Percentiles rank a stretch among this genome's conserved stretches.
Evolutionary conservation across 176 grass and related monocot genomes (phyloP).

Genomic region (Eragrostis nindensis): DNA sequence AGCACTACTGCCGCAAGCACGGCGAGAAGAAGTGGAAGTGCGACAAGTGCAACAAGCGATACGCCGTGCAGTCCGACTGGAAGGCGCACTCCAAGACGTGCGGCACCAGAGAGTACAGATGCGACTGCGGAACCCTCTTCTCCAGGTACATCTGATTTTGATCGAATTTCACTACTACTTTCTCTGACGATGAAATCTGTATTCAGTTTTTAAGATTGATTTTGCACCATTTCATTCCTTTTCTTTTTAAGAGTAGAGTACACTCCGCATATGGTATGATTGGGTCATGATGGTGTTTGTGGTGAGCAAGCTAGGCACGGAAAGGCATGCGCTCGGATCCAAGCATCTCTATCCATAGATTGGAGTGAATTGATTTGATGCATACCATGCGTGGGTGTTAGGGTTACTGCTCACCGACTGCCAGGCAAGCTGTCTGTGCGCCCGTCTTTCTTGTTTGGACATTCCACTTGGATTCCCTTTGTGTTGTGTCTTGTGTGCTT

Average conservation of each 20-base stretch:
- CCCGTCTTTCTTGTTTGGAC: conserved; percentile 40
- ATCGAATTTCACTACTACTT: background rate
- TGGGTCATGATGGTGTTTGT: conserved; percentile 59
- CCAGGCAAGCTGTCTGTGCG: background rate
- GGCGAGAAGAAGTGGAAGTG: conserved; percentile 99
- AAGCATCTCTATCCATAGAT: too few relatives aligned
- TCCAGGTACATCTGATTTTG: conserved; percentile 51
- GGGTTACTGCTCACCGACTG: conserved; percentile 20
- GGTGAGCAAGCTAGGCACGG: conserved; percentile 6
- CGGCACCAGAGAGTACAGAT: conserved; percentile 82
- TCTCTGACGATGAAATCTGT: too few relatives aligned
- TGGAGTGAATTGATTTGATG: conserved; percentile 28
- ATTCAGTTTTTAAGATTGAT: background rate
- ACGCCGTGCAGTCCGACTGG: conserved; percentile 94
- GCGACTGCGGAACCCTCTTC: conserved; percentile 94
- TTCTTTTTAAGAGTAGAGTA: too few relatives aligned
- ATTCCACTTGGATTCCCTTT: conserved; percentile 40
- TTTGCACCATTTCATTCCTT: too few relatives aligned
- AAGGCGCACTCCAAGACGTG: conserved; percentile 95
- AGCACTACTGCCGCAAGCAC: conserved; percentile 92
- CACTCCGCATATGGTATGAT: conserved; percentile 45
- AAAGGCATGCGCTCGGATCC: conserved; percentile 15
- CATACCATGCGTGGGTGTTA: conserved; percentile 36
- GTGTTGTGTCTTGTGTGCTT: conserved; percentile 39
- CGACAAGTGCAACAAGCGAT: conserved; percentile 93